These are phyloP conservation scores for Leishmania amazonensis DNA, from an alignment of 208 protist species.

Conservation along the genomic window DNA sequence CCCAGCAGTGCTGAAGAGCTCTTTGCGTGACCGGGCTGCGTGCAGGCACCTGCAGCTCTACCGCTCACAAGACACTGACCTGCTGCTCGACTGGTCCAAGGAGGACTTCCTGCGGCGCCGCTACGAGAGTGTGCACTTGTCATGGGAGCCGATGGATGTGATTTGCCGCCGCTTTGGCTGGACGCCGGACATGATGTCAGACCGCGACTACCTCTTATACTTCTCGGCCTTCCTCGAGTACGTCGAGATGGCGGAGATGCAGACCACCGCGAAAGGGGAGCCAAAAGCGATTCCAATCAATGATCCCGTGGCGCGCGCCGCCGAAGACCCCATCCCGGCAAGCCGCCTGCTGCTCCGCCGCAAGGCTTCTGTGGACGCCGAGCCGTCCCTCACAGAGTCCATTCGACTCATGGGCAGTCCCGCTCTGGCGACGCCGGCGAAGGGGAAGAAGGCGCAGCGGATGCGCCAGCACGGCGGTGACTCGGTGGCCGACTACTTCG, in stretches of 20 bases:
- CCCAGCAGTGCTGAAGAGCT: constrained; percentile 58
- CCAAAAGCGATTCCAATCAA: constrained; percentile 60
- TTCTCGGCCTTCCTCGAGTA: constrained; percentile 77
- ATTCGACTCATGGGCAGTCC: constrained; percentile 86
- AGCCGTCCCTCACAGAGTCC: constrained; percentile 89
- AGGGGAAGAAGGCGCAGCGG: constrained; percentile 44
- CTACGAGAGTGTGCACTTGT: constrained; percentile 91
- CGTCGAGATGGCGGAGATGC: constrained; percentile 84
- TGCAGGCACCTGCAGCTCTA: constrained; percentile 79
- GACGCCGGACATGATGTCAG: constrained; percentile 66
- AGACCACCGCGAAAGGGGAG: constrained; percentile 38
- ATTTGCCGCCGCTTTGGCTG: constrained; percentile 84
- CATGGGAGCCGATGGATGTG: constrained; percentile 88
- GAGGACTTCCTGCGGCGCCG: constrained; percentile 90
- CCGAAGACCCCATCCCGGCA: constrained; percentile 48
- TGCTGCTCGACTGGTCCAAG: constrained; percentile 86
- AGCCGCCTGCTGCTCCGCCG: constrained; percentile 82
- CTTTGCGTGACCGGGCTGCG: constrained; percentile 53
- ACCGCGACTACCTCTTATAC: constrained; percentile 83
- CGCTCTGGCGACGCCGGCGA: constrained; percentile 49
- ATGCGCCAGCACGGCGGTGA: constrained; percentile 33
- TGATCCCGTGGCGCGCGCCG: constrained; percentile 56
- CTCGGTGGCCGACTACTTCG: constrained; percentile 50
- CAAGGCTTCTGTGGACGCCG: constrained; percentile 48
- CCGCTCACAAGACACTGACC: constrained; percentile 74